Percentiles rank a stretch among this genome's conserved stretches.
Evolutionary conservation across 768 basidiomycete species (phyloP).

Genomic region (Pulveroboletus frians): DNA sequence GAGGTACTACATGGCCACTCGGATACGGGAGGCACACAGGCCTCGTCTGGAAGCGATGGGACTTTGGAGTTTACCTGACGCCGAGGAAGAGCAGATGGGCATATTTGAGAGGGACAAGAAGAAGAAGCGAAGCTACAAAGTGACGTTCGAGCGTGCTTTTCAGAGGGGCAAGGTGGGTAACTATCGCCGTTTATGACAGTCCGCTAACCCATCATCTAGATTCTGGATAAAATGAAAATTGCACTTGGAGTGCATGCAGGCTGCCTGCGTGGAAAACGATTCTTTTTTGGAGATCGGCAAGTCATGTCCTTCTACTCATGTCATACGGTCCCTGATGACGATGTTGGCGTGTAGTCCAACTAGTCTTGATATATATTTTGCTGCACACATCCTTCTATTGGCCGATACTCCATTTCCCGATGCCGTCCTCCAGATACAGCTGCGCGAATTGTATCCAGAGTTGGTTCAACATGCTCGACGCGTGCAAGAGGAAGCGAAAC

Average conservation of each 20-base stretch:
- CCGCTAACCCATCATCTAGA: conserved; percentile 34
- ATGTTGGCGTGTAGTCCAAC: conserved; percentile 42
- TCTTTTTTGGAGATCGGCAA: conserved; percentile 49
- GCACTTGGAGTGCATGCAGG: conserved; percentile 55
- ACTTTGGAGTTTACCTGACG: conserved; percentile 48
- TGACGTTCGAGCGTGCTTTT: conserved; percentile 50
- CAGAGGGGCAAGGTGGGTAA: conserved; percentile 51
- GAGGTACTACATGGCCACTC: conserved; percentile 64
- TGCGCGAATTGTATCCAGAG: conserved; percentile 51
- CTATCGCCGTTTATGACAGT: not conserved
- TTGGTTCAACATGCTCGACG: conserved; percentile 56
- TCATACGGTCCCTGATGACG: not conserved
- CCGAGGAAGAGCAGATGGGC: conserved; percentile 36
- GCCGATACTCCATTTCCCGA: conserved; percentile 58
- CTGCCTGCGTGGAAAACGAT: conserved; percentile 46
- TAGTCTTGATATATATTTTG: conserved; percentile 58
- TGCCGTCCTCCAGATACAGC: conserved; percentile 47
- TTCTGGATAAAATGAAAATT: conserved; percentile 52
- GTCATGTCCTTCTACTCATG: conserved; percentile 7
- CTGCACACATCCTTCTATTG: conserved; percentile 64
- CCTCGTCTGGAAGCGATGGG: conserved; percentile 58
- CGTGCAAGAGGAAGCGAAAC: conserved; percentile 35
- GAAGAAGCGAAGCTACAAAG: conserved; percentile 32
- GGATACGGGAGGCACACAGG: conserved; percentile 53
- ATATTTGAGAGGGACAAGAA: conserved; percentile 33